Evolutionary conservation across 1,284 basidiomycete genomes (phyloP), one percentile per base, ranked within the genome.

Genomic region (Ustilago tritici): DNA sequence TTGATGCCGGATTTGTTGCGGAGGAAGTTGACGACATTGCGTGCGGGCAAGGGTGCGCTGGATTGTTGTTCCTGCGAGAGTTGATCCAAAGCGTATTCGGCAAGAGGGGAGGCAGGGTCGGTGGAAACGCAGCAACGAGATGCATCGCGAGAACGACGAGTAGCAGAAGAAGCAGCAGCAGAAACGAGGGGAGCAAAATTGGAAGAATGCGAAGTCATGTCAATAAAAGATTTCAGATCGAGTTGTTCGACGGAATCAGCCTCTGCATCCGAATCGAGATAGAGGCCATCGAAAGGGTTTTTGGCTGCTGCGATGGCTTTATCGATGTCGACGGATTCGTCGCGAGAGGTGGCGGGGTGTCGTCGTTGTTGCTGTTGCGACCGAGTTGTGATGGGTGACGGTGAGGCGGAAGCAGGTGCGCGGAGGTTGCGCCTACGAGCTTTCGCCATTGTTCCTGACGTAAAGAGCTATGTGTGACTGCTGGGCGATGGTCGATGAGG

Each of bases 1-100:
- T 98, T 98, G 83, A 97, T 92, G 14, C 94, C 94, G 34, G 94
- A 90, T 53, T 81, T 84, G 70, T 76, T 79, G 57, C 84, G 81
- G 32, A 85, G 73, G 61, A 84, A 85, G 64, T 83, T 78, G 68
- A 83, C 81, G 4, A 85, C 66, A 55, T 76, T 73, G 4, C 82
- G 65, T 38, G 72, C 79, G 38, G 79, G 71, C 0, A 76, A 68
- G 4, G 83, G 79, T 11, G 84, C 84, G 40, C 66, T 61, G 8
- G 79, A 76, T 71, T 85, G 84, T 56, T 82, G 79, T 59, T 85
- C 83, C 83, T 83, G 77, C 28, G 61, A 59, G 50, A 65, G 4
- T 41, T 41, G 53, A 4, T 34, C 3, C 10, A 54, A 31, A 0
- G 46, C 14, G 12, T 38, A 23, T 9, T 40, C 52, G 32, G 28